Base-by-base conservation (phyloP, 345 rosid species). In the Cardamine occulta region DNA sequence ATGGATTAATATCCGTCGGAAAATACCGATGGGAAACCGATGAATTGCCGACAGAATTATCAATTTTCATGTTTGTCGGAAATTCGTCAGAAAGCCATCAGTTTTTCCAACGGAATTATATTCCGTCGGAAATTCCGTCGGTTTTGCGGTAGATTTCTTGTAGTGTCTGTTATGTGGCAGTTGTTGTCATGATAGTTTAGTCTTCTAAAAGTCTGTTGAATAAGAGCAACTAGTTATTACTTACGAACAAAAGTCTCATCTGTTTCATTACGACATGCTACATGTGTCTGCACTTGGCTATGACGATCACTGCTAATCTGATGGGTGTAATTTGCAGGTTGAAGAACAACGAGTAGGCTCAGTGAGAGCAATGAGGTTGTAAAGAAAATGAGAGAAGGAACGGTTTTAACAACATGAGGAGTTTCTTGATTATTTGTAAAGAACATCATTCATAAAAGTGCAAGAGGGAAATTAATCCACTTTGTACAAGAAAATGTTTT, bases 351-450 rank as follows among this genome's bases (percentile, higher is more conserved):
- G 83, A 14, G 86, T 86, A 73, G 54, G 76, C 70, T 79, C 93
- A 11, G 70, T 84, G 1, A 88, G 91, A 82, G 96, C 90, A 39
- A 72, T 86, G 86, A 87, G 97, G 80, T 84, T 93, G 92, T 93
- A 80, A 84, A 73, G 31, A 58, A 42, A 77, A 65, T 6, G 47
- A 15, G 62, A 54, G 23, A 35, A 63, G 35, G 17, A 70, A 9
- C 1, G 15, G 15, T 63, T 51, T 42, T 37, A 58, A 74, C 72
- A 70, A 68, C 74, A 75, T 52, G 48, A 35, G 9, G 63, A 57
- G 72, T 56, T 71, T 70, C 54, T 48, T 77, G 62, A 71, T 77
- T 71, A 29, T 77, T 71, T 77, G 80, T 77, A 71, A 72, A 77
- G 72, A 72, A 77, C 49, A 77, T 1, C 39, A 71, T 77, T 77